Conservation (phyloP, 441 rosid genomes). For the Metrosideros polymorpha region DNA sequence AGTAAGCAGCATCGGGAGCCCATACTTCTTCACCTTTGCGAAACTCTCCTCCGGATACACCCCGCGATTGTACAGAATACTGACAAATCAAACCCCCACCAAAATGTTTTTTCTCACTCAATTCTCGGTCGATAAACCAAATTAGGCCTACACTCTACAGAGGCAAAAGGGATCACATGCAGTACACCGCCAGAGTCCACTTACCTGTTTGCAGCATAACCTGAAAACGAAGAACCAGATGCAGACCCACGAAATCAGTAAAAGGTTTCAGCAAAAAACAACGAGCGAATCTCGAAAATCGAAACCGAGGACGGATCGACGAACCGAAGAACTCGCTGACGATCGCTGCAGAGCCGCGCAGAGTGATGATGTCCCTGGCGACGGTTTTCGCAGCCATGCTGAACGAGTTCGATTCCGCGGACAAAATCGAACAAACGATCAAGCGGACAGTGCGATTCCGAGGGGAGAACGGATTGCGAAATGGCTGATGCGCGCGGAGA, state of each 20-base stretch:
- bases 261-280: neutral
- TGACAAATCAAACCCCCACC: conserved; percentile 2
- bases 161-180: neutral
- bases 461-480: neutral
- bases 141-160: neutral
- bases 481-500: neutral
- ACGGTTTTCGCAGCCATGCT: conserved; percentile 74
- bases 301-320: neutral
- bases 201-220: conserved; percentile 97
- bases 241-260: neutral
- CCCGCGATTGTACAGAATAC: conserved; percentile 81
- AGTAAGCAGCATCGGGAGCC: conserved; percentile 84
- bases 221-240: conserved; percentile 23
- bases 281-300: neutral
- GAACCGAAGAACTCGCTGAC: conserved; percentile 91
- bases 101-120: neutral
- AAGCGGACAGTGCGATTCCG: neutral
- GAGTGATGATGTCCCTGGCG: conserved; percentile 87
- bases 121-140: neutral
- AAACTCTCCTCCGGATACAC: conserved; percentile 90
- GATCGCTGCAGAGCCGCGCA: conserved; percentile 93
- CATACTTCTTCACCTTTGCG: conserved; percentile 84
- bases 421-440: no score
- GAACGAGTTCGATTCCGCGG: neutral
- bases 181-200: neutral